phyloP scores from a whole-genome alignment of 306 rosid species.

The Inga leiocalycina region DNA sequence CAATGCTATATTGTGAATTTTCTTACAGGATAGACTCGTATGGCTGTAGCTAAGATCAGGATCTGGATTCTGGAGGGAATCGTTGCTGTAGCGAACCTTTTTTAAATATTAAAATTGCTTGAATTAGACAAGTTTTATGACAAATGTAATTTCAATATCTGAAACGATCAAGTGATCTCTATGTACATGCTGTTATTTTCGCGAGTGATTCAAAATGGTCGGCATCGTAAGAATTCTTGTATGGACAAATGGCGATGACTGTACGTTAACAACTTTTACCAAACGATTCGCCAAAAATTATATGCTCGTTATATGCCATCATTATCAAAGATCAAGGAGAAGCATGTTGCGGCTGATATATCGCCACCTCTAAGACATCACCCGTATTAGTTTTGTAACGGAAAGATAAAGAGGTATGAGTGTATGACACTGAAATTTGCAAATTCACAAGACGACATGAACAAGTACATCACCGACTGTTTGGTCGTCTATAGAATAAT shows the following conservation, averaged over 20 bases:
- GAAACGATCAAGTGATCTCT: neutral
- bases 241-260: neutral
- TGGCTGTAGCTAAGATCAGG: too few relatives aligned
- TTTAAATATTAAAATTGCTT: too few relatives aligned
- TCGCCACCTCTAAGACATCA: neutral
- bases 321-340: neutral
- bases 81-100: neutral
- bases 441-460: neutral
- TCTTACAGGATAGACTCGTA: constrained; percentile 10
- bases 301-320: neutral
- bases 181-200: neutral
- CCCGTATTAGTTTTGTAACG: neutral
- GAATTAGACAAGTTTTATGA: neutral
- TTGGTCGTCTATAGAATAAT: neutral
- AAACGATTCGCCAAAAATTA: neutral
- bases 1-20: neutral
- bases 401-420: neutral
- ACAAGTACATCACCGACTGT: too few relatives aligned
- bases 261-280: neutral
- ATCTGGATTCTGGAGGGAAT: neutral
- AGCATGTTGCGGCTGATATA: neutral
- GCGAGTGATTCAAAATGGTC: neutral
- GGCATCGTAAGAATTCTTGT: neutral
- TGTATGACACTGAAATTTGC: neutral
- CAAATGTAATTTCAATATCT: neutral